Conservation (phyloP, 2,329 filamentous ascomycete species). For the Fusarium succisae region DNA sequence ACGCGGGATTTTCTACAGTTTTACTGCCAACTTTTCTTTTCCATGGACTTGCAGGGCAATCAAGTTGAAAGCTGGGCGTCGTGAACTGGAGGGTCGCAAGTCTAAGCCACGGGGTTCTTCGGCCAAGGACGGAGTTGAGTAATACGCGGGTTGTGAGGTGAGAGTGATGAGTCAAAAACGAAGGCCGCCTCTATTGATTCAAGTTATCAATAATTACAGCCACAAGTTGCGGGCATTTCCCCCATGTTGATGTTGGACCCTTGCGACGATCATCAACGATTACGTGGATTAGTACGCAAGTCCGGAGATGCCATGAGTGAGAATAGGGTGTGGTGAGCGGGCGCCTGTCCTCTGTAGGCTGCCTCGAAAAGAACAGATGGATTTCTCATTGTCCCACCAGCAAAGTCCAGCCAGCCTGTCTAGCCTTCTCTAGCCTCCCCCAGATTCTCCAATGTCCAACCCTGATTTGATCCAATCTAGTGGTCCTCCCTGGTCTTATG, state of each 20-base stretch:
- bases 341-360: constrained; percentile 1
- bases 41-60: background rate
- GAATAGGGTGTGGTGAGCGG: constrained; percentile 28
- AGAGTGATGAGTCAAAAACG: constrained; percentile 34
- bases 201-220: background rate
- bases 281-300: constrained; percentile 29
- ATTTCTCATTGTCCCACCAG: constrained; percentile 24
- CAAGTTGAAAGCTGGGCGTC: background rate
- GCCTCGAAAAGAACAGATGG: background rate
- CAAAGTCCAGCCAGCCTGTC: background rate
- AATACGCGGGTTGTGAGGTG: constrained; percentile 15
- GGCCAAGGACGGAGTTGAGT: constrained; percentile 9
- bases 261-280: constrained; percentile 25
- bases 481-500: constrained; percentile 25
- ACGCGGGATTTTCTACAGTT: constrained; percentile 17
- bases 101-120: constrained; percentile 34
- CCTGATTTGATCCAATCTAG: constrained; percentile 24
- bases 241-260: constrained; percentile 8
- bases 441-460: constrained; percentile 19
- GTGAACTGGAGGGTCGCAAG: constrained; percentile 27
- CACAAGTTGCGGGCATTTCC: background rate
- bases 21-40: constrained; percentile 24
- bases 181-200: constrained; percentile 9
- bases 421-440: constrained; percentile 5
- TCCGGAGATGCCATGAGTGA: constrained; percentile 1